phyloP scores from a whole-genome alignment of 2,329 filamentous ascomycete species.

The Nigrospora osmanthi region DNA sequence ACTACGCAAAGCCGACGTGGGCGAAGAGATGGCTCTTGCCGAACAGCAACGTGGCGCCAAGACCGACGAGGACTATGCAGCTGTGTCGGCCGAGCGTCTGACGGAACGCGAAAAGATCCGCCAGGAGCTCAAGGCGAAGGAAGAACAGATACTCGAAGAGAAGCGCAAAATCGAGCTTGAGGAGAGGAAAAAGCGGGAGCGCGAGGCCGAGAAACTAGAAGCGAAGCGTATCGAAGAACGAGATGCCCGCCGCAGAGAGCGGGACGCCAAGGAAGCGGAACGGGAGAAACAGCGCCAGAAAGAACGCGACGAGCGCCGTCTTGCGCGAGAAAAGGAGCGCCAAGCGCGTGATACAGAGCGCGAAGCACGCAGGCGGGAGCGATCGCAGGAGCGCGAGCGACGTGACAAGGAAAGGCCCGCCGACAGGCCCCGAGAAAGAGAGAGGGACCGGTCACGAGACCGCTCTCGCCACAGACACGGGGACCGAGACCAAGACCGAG shows the following conservation, averaged over 20 bases:
- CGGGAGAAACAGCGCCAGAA: conserved; percentile 39
- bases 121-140: conserved; percentile 50
- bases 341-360: conserved; percentile 30
- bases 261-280: conserved; percentile 25
- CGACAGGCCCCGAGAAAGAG: conserved; percentile 14
- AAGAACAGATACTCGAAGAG: conserved; percentile 54
- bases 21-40: conserved; percentile 57
- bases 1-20: conserved; percentile 59
- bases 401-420: conserved; percentile 23
- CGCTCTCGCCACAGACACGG: conserved; percentile 13
- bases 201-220: conserved; percentile 40
- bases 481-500: conserved; percentile 23
- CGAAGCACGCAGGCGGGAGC: conserved; percentile 24
- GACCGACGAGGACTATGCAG: conserved; percentile 66
- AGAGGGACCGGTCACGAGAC: conserved; percentile 23
- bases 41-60: conserved; percentile 61
- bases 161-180: conserved; percentile 50
- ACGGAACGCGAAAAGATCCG: conserved; percentile 54
- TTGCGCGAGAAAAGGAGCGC: conserved; percentile 37
- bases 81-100: conserved; percentile 54
- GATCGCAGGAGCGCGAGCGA: conserved; percentile 31
- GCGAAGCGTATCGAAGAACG: conserved; percentile 40
- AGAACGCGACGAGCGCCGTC: conserved; percentile 45
- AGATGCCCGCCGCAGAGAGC: conserved; percentile 38
- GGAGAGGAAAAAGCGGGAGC: conserved; percentile 42